These are phyloP conservation scores for Sabuloglossum arenarium DNA, from an alignment of 495 filamentous ascomycete species.

Conservation along the genomic window DNA sequence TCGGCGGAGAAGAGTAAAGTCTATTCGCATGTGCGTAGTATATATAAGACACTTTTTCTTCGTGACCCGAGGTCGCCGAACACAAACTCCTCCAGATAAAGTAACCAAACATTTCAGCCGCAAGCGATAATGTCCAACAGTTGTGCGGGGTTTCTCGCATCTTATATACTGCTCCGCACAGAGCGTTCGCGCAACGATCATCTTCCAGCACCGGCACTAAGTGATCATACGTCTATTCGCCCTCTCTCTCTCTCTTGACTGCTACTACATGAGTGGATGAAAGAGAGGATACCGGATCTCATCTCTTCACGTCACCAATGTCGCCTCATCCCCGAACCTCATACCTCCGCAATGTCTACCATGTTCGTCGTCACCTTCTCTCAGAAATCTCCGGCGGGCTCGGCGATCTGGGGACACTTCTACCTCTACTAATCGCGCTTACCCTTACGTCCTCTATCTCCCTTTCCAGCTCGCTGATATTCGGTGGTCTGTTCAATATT, in stretches of 20 bases:
- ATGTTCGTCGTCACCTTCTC: slow-evolving; percentile 34
- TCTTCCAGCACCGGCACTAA: too few relatives aligned
- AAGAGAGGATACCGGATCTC: too few relatives aligned
- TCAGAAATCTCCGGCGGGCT: slow-evolving; percentile 77
- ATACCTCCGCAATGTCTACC: slow-evolving; percentile 23
- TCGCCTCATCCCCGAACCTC: background rate
- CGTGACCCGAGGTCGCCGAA: background rate
- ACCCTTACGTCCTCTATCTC: slow-evolving; percentile 53
- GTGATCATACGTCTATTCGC: too few relatives aligned
- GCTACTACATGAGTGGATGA: too few relatives aligned
- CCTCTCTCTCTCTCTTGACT: too few relatives aligned
- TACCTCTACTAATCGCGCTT: slow-evolving; percentile 73
- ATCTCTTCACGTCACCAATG: background rate
- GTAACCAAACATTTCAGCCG: too few relatives aligned
- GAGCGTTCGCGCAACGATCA: too few relatives aligned
- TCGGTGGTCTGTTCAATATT: slow-evolving; percentile 73
- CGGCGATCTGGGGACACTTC: slow-evolving; percentile 77
- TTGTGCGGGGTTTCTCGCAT: too few relatives aligned
- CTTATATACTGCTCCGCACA: too few relatives aligned
- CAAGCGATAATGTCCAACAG: too few relatives aligned
- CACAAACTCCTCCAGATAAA: background rate
- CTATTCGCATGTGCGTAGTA: background rate
- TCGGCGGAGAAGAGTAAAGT: background rate
- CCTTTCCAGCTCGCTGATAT: slow-evolving; percentile 65
- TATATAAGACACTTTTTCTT: background rate